Conservation (phyloP, 495 filamentous ascomycete genomes). For the Podospora appendiculata region DNA sequence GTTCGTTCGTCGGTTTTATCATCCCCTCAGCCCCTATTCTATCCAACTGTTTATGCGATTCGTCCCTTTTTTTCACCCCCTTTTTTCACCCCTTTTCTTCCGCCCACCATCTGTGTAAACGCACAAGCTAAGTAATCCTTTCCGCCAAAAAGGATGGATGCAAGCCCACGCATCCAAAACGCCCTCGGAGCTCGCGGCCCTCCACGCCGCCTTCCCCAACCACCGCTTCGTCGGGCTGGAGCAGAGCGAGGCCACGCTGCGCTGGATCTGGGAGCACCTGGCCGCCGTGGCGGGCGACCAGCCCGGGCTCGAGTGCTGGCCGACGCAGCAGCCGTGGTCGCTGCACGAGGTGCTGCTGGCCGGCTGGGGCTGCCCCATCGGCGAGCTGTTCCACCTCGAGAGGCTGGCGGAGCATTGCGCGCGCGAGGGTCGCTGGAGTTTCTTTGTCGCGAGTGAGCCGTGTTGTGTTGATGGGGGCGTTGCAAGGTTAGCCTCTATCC, state of each 20-base stretch:
- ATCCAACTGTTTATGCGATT: too few relatives aligned
- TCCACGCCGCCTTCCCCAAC: conserved; percentile 25
- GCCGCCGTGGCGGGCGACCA: conserved; percentile 47
- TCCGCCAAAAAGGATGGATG: conserved; percentile 33
- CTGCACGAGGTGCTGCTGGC: conserved; percentile 40
- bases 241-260: conserved; percentile 34
- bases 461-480: conserved; percentile 42
- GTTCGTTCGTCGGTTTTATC: conserved; percentile 5
- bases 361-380: conserved; percentile 44
- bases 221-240: conserved; percentile 41
- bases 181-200: conserved; percentile 21
- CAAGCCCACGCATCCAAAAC: conserved; percentile 21
- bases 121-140: background rate
- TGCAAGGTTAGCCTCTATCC: conserved; percentile 18
- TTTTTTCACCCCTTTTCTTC: background rate
- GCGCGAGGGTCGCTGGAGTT: conserved; percentile 29
- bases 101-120: background rate
- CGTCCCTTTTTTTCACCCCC: too few relatives aligned
- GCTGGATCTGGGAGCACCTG: conserved; percentile 39
- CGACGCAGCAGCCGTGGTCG: conserved; percentile 12
- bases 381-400: conserved; percentile 43
- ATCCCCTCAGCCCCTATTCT: background rate
- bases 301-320: conserved; percentile 42
- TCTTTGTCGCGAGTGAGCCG: conserved; percentile 40
- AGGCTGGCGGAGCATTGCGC: conserved; percentile 28